Evolutionary conservation across 495 filamentous ascomycete species (phyloP).

Genomic region (Penicillium paradoxum): DNA sequence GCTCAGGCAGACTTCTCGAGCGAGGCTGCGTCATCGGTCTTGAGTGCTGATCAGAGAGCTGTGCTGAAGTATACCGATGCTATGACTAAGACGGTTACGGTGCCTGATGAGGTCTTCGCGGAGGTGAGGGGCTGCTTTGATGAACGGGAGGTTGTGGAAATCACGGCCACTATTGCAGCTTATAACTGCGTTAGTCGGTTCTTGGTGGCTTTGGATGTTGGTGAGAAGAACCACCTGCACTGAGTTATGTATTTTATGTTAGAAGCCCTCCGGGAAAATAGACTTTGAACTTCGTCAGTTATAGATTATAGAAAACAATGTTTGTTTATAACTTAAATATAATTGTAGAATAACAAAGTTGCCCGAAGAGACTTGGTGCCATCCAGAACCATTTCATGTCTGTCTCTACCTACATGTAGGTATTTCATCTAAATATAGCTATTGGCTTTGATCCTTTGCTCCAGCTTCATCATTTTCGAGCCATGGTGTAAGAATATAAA

Average conservation of each 20-base stretch:
- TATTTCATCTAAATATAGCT: too few relatives aligned
- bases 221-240: constrained; percentile 45
- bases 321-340: too few relatives aligned
- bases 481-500: too few relatives aligned
- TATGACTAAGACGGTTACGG: constrained; percentile 63
- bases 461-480: too few relatives aligned
- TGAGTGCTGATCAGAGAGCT: constrained; percentile 57
- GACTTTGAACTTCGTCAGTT: neutral
- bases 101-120: constrained; percentile 59
- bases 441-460: too few relatives aligned
- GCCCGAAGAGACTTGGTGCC: too few relatives aligned
- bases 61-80: constrained; percentile 69
- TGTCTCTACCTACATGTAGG: too few relatives aligned
- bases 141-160: constrained; percentile 70
- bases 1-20: constrained; percentile 16
- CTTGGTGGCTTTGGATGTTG: constrained; percentile 77
- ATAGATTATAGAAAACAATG: too few relatives aligned
- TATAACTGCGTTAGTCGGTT: constrained; percentile 89
- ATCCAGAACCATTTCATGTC: too few relatives aligned
- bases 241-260: neutral
- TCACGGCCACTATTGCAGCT: constrained; percentile 71
- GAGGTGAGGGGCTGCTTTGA: constrained; percentile 52
- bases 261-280: neutral
- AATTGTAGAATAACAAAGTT: too few relatives aligned
- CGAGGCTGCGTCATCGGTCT: constrained; percentile 15